phyloP scores from a whole-genome alignment of 495 filamentous ascomycete species.

The Podospora tetraspora region DNA sequence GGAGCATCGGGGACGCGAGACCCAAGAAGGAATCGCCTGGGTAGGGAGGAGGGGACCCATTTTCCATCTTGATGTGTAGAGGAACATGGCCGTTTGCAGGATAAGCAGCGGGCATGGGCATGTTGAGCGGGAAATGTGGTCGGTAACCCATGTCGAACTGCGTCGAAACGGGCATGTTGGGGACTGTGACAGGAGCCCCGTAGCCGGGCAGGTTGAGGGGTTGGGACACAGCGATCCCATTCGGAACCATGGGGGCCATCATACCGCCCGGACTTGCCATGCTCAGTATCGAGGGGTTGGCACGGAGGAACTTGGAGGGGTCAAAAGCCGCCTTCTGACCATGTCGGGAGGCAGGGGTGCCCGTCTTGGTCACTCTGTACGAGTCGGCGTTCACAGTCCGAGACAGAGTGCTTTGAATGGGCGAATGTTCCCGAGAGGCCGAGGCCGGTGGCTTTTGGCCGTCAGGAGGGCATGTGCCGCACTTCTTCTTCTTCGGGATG shows the following conservation, averaged over 20 bases:
- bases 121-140: constrained; percentile 17
- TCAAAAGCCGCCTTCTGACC: constrained; percentile 45
- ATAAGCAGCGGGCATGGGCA: constrained; percentile 14
- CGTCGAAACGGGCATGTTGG: constrained; percentile 4
- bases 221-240: not conserved
- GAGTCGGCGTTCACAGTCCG: constrained; percentile 13
- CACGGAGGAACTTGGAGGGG: constrained; percentile 36
- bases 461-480: constrained; percentile 34
- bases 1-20: constrained; percentile 4
- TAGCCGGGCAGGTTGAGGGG: not conserved
- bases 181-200: not conserved
- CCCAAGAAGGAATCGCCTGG: not conserved
- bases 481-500: constrained; percentile 47
- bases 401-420: constrained; percentile 1
- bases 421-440: not conserved
- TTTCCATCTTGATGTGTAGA: constrained; percentile 18
- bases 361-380: constrained; percentile 42
- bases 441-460: not conserved
- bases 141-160: constrained; percentile 6
- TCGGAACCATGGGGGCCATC: constrained; percentile 1
- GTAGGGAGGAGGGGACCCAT: not conserved
- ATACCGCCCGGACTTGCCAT: constrained; percentile 18
- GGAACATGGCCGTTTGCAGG: constrained; percentile 11
- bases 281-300: constrained; percentile 35
- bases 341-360: constrained; percentile 16